phyloP scores from a whole-genome alignment of 345 rosid genomes.

The Leavenworthia alabamica region DNA sequence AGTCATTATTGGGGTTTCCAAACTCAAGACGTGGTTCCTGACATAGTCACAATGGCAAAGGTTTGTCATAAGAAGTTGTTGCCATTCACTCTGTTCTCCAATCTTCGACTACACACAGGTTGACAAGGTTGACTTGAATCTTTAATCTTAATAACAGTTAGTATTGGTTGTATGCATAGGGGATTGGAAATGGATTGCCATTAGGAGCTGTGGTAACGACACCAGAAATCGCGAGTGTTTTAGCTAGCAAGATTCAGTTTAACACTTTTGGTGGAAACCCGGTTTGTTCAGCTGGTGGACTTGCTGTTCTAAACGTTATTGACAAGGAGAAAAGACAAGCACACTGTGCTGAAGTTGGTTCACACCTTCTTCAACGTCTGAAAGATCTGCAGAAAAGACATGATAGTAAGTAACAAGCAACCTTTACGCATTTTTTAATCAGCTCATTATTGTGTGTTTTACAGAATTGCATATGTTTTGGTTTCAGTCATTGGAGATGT shows the following conservation, averaged over 20 bases:
- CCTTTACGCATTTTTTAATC: not conserved
- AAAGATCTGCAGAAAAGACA: slow-evolving; percentile 61
- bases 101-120: not conserved
- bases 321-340: slow-evolving; percentile 84
- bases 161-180: slow-evolving; percentile 28
- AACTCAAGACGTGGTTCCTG: slow-evolving; percentile 90
- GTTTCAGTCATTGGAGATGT: slow-evolving; percentile 80
- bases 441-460: slow-evolving; percentile 3
- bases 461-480: not conserved
- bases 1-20: slow-evolving; percentile 94
- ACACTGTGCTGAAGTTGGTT: slow-evolving; percentile 73
- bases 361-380: slow-evolving; percentile 65
- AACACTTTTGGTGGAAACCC: slow-evolving; percentile 98
- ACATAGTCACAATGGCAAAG: slow-evolving; percentile 98
- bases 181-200: slow-evolving; percentile 94
- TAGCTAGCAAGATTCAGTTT: slow-evolving; percentile 80
- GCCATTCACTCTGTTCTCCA: not conserved
- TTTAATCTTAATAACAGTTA: not conserved
- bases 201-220: slow-evolving; percentile 95
- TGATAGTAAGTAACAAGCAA: slow-evolving; percentile 46
- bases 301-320: slow-evolving; percentile 80
- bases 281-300: slow-evolving; percentile 95
- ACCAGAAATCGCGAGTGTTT: slow-evolving; percentile 84
- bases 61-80: slow-evolving; percentile 29
- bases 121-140: not conserved